phyloP scores from a whole-genome alignment of 139 green algal genomes.

The Dunaliella primolecta region DNA sequence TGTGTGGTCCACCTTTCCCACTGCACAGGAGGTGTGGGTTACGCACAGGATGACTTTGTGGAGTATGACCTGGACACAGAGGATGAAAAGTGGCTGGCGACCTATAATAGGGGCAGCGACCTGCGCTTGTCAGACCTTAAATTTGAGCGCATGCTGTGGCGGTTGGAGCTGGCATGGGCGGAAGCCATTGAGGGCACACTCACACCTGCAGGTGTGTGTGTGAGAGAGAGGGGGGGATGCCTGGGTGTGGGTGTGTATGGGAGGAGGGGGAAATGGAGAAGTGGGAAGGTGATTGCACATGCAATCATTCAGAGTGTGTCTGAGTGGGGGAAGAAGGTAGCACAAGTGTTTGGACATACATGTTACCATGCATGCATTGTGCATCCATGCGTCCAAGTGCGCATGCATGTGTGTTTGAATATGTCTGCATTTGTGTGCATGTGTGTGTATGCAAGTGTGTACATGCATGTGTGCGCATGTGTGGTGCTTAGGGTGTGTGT shows the following conservation, averaged over 20 bases:
- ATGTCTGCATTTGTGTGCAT: background rate
- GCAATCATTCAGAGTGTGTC: background rate
- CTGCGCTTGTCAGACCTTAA: constrained; percentile 41
- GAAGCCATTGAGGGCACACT: constrained; percentile 46
- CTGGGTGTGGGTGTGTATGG: background rate
- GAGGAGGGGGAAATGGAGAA: background rate
- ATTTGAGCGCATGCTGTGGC: constrained; percentile 77
- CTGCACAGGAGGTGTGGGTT: constrained; percentile 53
- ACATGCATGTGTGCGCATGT: background rate
- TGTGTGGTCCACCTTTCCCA: no score
- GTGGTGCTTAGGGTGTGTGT: background rate
- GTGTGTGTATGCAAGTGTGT: background rate
- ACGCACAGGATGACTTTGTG: constrained; percentile 55
- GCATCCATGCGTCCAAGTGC: no score
- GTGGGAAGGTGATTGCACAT: background rate
- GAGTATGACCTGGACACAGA: constrained; percentile 96
- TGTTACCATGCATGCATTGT: no score
- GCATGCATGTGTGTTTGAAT: background rate
- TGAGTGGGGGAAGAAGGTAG: background rate
- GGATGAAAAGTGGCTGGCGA: constrained; percentile 86
- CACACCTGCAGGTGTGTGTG: constrained; percentile 1
- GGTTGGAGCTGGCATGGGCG: constrained; percentile 79
- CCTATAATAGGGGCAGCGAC: constrained; percentile 63
- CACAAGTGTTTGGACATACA: no score
- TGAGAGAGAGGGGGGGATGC: background rate